phyloP scores from a whole-genome alignment of 1,139 yeast species.

The Scheffersomyces segobiensis region DNA sequence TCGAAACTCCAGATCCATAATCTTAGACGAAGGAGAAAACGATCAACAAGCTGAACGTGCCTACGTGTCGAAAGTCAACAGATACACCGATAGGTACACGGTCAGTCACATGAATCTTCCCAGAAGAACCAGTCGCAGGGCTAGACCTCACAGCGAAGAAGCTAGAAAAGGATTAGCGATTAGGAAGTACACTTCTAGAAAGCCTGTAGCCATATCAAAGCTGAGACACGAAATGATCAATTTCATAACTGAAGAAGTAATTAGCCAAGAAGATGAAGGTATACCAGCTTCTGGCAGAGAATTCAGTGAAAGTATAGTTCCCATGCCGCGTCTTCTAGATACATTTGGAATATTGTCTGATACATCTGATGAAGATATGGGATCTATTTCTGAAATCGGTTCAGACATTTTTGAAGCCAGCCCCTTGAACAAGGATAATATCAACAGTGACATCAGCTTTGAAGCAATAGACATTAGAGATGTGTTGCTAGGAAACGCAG shows the following conservation, averaged over 20 bases:
- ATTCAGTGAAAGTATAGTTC: not conserved
- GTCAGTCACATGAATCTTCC: not conserved
- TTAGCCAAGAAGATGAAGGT: slow-evolving; percentile 6
- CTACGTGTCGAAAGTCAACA: not conserved
- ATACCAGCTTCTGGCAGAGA: not conserved
- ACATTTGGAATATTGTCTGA: slow-evolving; percentile 12
- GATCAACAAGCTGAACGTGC: not conserved
- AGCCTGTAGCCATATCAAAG: not conserved
- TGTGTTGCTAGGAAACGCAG: not conserved
- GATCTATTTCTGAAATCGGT: not conserved
- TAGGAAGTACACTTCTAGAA: slow-evolving; percentile 17
- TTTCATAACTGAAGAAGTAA: slow-evolving; percentile 12
- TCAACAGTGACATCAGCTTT: not conserved
- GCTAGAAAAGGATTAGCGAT: slow-evolving; percentile 40
- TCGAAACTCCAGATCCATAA: not conserved
- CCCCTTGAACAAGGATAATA: not conserved
- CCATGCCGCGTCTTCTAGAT: slow-evolving; percentile 1
- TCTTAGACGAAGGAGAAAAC: not conserved
- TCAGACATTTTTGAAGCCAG: not conserved
- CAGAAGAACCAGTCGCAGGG: not conserved
- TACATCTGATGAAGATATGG: slow-evolving; percentile 7
- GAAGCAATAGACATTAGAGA: not conserved
- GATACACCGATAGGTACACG: not conserved
- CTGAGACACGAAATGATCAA: slow-evolving; percentile 2
- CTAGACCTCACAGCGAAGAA: slow-evolving; percentile 1